phyloP scores from a whole-genome alignment of 805 yeast genomes.

The Candida nemodendra region DNA sequence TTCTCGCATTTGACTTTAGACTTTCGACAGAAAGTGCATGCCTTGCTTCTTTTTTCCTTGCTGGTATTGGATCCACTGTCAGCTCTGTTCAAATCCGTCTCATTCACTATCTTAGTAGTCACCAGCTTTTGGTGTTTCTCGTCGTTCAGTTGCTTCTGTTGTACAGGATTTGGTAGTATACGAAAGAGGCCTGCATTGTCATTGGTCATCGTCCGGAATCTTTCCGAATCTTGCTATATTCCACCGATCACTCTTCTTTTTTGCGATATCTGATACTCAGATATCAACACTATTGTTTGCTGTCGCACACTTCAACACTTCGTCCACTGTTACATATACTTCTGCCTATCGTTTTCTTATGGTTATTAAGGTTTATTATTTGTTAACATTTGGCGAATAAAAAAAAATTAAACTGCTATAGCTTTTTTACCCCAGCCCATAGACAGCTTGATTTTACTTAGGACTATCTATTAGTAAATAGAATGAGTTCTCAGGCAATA shows the following conservation, averaged over 20 bases:
- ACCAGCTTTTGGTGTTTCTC: constrained; percentile 15
- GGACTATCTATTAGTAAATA: too few relatives aligned
- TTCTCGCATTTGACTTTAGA: constrained; percentile 64
- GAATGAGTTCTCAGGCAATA: constrained; percentile 2
- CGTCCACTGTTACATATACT: too few relatives aligned
- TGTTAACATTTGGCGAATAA: too few relatives aligned
- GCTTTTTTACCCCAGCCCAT: too few relatives aligned
- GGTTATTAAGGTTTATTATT: too few relatives aligned
- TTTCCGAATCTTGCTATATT: background rate
- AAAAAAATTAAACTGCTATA: too few relatives aligned
- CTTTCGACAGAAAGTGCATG: constrained; percentile 61
- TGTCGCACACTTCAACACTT: too few relatives aligned
- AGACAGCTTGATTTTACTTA: too few relatives aligned
- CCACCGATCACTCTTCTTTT: too few relatives aligned
- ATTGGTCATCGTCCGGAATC: constrained; percentile 4
- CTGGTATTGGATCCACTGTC: background rate
- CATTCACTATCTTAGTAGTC: constrained; percentile 17
- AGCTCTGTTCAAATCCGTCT: constrained; percentile 9
- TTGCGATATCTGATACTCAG: too few relatives aligned
- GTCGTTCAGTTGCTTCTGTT: constrained; percentile 15
- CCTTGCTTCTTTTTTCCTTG: constrained; percentile 41
- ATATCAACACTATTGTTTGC: too few relatives aligned
- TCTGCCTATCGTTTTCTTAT: too few relatives aligned
- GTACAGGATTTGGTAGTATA: constrained; percentile 24
- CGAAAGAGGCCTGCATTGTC: constrained; percentile 9